A percentile compares a stretch with the other conserved stretches of the same genome.
These are phyloP conservation scores for Pythium apleroticum DNA, from an alignment of 352 stramenopile species.

Conservation along the genomic window DNA sequence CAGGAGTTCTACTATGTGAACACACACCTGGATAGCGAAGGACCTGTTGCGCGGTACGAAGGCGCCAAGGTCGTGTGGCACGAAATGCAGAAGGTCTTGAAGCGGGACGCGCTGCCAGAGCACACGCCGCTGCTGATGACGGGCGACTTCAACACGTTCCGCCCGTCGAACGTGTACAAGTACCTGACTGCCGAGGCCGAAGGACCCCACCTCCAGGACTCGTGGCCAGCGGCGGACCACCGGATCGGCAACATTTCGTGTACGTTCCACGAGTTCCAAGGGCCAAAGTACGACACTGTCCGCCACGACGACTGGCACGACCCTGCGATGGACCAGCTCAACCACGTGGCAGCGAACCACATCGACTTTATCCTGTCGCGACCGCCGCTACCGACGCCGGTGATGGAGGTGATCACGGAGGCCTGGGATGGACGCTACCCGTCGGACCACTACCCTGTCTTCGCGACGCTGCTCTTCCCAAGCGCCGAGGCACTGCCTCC, in stretches of 20 bases:
- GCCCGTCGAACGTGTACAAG: constrained; percentile 72
- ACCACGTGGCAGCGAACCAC: constrained; percentile 61
- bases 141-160: constrained; percentile 89
- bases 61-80: constrained; percentile 35
- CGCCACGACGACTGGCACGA: constrained; percentile 28
- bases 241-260: constrained; percentile 77
- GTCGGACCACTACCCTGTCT: constrained; percentile 86
- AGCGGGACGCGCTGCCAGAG: neutral
- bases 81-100: constrained; percentile 28
- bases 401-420: constrained; percentile 81
- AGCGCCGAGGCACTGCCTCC: constrained; percentile 52
- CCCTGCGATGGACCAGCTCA: constrained; percentile 60
- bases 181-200: constrained; percentile 64
- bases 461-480: constrained; percentile 74
- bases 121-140: constrained; percentile 65
- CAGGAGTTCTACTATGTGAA: constrained; percentile 39
- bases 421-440: constrained; percentile 74
- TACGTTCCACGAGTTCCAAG: constrained; percentile 84
- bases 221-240: constrained; percentile 58
- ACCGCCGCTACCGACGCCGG: constrained; percentile 61
- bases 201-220: constrained; percentile 61
- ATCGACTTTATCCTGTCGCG: constrained; percentile 89
- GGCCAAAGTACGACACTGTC: constrained; percentile 43
- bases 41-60: constrained; percentile 26
- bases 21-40: constrained; percentile 38